A percentile compares a stretch with the other conserved stretches of the same genome.
Evolutionary conservation across 495 filamentous ascomycete genomes (phyloP).

Genomic region (Neurospora sp.): DNA sequence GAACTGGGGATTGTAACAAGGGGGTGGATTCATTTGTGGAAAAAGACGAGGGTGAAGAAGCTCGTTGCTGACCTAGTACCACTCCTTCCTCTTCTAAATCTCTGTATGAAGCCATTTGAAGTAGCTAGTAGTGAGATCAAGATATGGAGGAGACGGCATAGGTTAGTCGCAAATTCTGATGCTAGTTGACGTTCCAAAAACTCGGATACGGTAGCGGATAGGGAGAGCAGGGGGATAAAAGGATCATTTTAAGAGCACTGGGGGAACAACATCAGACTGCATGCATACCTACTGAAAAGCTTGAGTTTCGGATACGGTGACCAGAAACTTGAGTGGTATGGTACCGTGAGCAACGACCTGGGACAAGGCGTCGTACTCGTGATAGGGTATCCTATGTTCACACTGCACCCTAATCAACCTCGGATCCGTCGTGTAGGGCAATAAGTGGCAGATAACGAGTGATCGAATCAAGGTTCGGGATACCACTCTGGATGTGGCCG

Average conservation of each 20-base stretch:
- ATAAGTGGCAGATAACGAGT: neutral
- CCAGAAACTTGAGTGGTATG: neutral
- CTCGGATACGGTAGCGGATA: neutral
- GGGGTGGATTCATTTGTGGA: neutral
- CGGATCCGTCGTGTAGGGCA: neutral
- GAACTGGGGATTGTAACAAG: neutral
- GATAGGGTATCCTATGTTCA: neutral
- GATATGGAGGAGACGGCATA: neutral
- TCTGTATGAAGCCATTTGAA: neutral
- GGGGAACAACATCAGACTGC: neutral
- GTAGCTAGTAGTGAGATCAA: neutral
- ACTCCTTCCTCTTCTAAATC: neutral
- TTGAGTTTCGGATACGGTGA: too few species aligned
- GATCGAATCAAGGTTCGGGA: neutral
- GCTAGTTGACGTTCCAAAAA: neutral
- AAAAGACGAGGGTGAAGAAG: neutral
- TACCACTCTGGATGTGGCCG: neutral
- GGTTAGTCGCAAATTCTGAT: neutral
- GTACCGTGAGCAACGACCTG: neutral
- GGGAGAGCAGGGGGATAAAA: neutral
- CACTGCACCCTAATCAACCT: neutral
- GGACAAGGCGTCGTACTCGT: neutral
- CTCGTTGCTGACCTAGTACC: neutral
- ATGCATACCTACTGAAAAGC: neutral
- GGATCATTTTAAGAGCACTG: neutral